Evolutionary conservation across 2,329 filamentous ascomycete genomes (phyloP).

Genomic region (Aspergillus tamarii): DNA sequence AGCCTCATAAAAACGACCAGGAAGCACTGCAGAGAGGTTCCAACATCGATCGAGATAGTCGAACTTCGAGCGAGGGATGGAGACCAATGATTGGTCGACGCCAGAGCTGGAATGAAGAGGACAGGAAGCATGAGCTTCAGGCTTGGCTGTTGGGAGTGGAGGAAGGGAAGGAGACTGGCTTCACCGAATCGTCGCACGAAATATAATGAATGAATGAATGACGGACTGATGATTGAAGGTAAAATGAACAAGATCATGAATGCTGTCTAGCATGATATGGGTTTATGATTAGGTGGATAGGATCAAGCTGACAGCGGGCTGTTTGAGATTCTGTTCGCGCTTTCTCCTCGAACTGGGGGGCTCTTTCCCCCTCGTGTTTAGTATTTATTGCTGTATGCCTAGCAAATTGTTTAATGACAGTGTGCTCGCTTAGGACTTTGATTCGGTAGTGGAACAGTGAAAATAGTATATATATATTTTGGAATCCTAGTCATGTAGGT

Average conservation of each 20-base stretch:
- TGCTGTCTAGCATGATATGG: not conserved
- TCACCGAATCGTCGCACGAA: conserved; percentile 57
- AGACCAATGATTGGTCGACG: conserved; percentile 32
- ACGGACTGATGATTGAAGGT: not conserved
- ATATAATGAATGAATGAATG: not conserved
- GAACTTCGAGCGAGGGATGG: conserved; percentile 27
- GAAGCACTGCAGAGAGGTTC: not conserved
- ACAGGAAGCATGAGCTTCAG: conserved; percentile 62
- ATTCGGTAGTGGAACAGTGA: too few species aligned
- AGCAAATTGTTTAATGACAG: not conserved
- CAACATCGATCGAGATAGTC: not conserved
- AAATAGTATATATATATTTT: not conserved
- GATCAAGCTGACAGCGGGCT: not conserved
- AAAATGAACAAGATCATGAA: not conserved
- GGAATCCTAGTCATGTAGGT: not conserved
- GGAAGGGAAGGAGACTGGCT: conserved; percentile 57
- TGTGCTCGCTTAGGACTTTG: not conserved
- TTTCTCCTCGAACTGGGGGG: too few species aligned
- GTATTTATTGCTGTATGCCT: not conserved
- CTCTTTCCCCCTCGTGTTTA: not conserved
- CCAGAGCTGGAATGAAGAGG: conserved; percentile 47
- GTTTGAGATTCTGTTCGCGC: not conserved
- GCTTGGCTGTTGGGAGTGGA: conserved; percentile 36
- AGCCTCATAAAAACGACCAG: not conserved
- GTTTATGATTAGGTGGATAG: not conserved